Conservation (phyloP, 2,329 filamentous ascomycete species). For the Trichoderma aggressivum region DNA sequence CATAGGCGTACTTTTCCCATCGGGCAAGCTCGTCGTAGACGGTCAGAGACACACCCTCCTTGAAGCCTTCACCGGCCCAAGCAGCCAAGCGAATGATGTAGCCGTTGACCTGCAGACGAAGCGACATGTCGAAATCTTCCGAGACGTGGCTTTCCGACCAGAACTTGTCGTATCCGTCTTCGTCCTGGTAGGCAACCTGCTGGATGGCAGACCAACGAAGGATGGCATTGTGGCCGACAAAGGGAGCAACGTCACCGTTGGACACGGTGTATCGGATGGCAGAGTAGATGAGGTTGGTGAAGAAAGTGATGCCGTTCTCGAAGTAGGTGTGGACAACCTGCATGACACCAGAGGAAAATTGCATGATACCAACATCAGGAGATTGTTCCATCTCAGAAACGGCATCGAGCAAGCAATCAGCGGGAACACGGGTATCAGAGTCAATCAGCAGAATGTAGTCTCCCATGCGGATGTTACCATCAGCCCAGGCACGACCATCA, state of each 20-base stretch:
- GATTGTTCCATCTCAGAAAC: slow-evolving; percentile 80
- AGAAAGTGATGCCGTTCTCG: slow-evolving; percentile 67
- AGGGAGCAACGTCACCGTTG: slow-evolving; percentile 73
- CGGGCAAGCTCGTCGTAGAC: slow-evolving; percentile 81
- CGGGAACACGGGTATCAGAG: slow-evolving; percentile 74
- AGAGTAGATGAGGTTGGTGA: slow-evolving; percentile 72
- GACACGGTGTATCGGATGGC: slow-evolving; percentile 75
- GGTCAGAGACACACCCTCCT: slow-evolving; percentile 79
- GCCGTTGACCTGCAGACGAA: slow-evolving; percentile 68
- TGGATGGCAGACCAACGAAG: slow-evolving; percentile 74
- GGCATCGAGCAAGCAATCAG: slow-evolving; percentile 73
- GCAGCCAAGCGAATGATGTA: slow-evolving; percentile 71
- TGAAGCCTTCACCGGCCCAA: slow-evolving; percentile 73
- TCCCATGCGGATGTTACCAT: slow-evolving; percentile 80
- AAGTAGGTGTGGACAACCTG: slow-evolving; percentile 73
- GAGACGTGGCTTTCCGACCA: slow-evolving; percentile 80
- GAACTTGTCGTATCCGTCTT: slow-evolving; percentile 72
- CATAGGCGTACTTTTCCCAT: slow-evolving; percentile 86
- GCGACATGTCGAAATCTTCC: slow-evolving; percentile 79
- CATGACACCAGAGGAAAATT: slow-evolving; percentile 76
- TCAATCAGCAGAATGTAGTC: slow-evolving; percentile 76
- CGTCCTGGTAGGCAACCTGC: slow-evolving; percentile 66
- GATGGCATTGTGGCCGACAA: slow-evolving; percentile 77
- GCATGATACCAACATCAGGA: slow-evolving; percentile 74
- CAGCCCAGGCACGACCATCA: slow-evolving; percentile 71